Evolutionary conservation across 371 early-diverging fungal genomes (phyloP).

Genomic region (Mucor ambiguus): DNA sequence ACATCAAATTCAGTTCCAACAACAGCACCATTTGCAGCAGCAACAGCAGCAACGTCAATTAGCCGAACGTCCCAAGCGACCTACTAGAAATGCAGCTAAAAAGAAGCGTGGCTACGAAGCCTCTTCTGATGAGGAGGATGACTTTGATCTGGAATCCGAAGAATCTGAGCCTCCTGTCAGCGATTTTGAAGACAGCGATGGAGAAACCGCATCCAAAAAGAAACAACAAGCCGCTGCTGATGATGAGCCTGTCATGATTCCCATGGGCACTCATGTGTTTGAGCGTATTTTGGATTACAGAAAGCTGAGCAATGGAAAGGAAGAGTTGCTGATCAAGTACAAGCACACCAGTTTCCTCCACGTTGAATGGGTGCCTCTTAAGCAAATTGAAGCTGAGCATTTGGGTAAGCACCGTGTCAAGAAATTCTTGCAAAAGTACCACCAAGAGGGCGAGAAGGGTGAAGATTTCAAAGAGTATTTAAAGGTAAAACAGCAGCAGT

Average conservation of each 20-base stretch:
- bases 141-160: conserved; percentile 27
- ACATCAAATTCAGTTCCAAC: conserved; percentile 26
- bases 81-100: conserved; percentile 37
- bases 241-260: conserved; percentile 68
- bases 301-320: conserved; percentile 44
- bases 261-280: conserved; percentile 71
- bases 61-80: conserved; percentile 34
- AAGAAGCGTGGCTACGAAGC: conserved; percentile 46
- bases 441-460: conserved; percentile 51
- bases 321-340: conserved; percentile 70
- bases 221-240: conserved; percentile 12
- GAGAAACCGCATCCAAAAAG: conserved; percentile 18
- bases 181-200: conserved; percentile 39
- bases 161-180: conserved; percentile 35
- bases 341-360: conserved; percentile 80
- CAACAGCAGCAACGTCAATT: conserved; percentile 24
- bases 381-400: conserved; percentile 69
- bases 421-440: conserved; percentile 73
- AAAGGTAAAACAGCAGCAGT: conserved; percentile 28
- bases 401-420: conserved; percentile 79
- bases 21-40: conserved; percentile 35
- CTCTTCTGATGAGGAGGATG: conserved; percentile 49
- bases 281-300: conserved; percentile 71
- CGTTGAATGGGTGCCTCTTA: conserved; percentile 80
- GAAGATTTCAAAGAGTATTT: conserved; percentile 59